Percentiles rank a stretch among this genome's conserved stretches.
phyloP scores from a whole-genome alignment of 2,329 filamentous ascomycete species.

The Zymoseptoria passerinii region DNA sequence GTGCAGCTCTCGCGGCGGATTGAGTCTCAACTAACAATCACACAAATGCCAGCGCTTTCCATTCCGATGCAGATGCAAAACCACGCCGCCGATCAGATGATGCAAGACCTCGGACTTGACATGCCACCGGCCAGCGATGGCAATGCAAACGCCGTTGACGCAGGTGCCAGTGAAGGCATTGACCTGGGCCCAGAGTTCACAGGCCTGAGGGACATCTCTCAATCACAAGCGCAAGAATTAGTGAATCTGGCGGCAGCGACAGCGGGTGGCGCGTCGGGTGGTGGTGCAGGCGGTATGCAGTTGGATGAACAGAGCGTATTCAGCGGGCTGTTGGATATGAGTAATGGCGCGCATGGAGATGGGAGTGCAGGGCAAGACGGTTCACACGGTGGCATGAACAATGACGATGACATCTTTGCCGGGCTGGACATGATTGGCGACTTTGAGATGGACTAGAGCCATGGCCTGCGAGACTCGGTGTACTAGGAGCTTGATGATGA shows the following conservation, averaged over 20 bases:
- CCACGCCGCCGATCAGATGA: conserved; percentile 24
- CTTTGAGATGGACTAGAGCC: background rate
- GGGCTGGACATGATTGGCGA: conserved; percentile 32
- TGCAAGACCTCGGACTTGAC: conserved; percentile 29
- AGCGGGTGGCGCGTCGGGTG: background rate
- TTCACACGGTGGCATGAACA: conserved; percentile 22
- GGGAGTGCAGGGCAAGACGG: conserved; percentile 15
- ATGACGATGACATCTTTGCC: conserved; percentile 36
- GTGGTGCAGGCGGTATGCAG: conserved; percentile 18
- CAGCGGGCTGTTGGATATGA: conserved; percentile 9
- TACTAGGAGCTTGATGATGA: no score
- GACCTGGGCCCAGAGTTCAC: conserved; percentile 13
- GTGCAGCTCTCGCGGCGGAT: conserved; percentile 27
- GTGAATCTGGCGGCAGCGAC: conserved; percentile 14
- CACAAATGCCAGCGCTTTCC: conserved; percentile 43
- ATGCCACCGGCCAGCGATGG: conserved; percentile 10
- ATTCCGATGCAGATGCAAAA: conserved; percentile 20
- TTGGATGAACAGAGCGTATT: conserved; percentile 10
- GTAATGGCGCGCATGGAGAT: conserved; percentile 10
- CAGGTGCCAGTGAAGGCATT: conserved; percentile 16
- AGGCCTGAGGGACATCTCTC: conserved; percentile 4
- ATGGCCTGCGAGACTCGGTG: no score
- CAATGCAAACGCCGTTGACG: conserved; percentile 9
- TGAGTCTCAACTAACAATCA: conserved; percentile 46
- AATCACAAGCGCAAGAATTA: conserved; percentile 16